Evolutionary conservation across 768 basidiomycete species (phyloP).

Genomic region (Lepiota brunneoincarnata): DNA sequence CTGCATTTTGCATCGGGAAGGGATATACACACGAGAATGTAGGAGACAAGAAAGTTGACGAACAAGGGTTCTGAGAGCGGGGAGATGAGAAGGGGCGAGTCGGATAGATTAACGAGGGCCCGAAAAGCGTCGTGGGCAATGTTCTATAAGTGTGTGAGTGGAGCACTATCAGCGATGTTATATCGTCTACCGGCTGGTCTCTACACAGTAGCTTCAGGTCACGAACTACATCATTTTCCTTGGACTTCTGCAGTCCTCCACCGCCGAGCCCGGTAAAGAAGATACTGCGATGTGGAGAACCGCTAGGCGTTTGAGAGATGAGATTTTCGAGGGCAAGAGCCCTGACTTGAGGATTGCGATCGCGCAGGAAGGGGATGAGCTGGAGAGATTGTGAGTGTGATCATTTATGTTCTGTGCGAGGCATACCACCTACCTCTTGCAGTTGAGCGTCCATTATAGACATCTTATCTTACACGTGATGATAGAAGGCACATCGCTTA

Average conservation of each 20-base stretch:
- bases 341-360: conserved; percentile 84
- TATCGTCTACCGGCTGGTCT: conserved; percentile 70
- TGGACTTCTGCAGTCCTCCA: conserved; percentile 54
- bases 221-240: conserved; percentile 67
- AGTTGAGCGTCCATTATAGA: conserved; percentile 42
- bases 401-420: not conserved
- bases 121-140: conserved; percentile 94
- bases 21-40: conserved; percentile 70
- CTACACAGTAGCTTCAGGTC: conserved; percentile 86
- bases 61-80: conserved; percentile 72
- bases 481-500: not conserved
- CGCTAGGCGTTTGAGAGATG: conserved; percentile 72
- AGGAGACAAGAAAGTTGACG: conserved; percentile 80
- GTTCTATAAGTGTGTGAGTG: conserved; percentile 44
- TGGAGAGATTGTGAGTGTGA: conserved; percentile 25
- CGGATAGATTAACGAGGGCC: conserved; percentile 91
- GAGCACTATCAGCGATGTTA: not conserved
- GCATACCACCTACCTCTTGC: conserved; percentile 37
- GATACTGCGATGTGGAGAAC: conserved; percentile 67
- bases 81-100: conserved; percentile 66
- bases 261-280: conserved; percentile 65
- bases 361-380: conserved; percentile 83
- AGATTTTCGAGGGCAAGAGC: conserved; percentile 85
- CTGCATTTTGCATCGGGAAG: conserved; percentile 11
- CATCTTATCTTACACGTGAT: conserved; percentile 5